A percentile compares a stretch with the other conserved stretches of the same genome.
Conservation (phyloP, 345 rosid species). For the Erysimum cheiranthoides region DNA sequence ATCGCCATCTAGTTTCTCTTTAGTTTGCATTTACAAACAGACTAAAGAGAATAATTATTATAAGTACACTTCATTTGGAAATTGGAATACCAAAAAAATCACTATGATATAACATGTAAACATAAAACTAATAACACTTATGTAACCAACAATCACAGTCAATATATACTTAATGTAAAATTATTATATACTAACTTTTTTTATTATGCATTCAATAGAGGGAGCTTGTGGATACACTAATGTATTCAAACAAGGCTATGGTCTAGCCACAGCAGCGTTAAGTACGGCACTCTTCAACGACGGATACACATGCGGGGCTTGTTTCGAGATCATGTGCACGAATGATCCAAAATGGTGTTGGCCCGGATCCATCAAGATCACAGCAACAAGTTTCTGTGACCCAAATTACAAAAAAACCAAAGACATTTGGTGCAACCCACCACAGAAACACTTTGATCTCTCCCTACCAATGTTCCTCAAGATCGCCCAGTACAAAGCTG, state of each 20-base stretch:
- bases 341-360: conserved; percentile 38
- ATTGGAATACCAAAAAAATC: no score
- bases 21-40: no score
- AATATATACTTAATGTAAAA: no score
- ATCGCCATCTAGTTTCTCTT: not conserved
- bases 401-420: conserved; percentile 45
- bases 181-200: not conserved
- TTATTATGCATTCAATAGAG: not conserved
- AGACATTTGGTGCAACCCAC: conserved; percentile 60
- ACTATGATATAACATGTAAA: no score
- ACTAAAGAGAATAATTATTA: no score
- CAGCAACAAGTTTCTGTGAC: conserved; percentile 71
- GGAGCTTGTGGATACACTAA: conserved; percentile 48
- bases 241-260: conserved; percentile 56
- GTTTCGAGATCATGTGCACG: conserved; percentile 24
- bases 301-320: conserved; percentile 39
- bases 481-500: conserved; percentile 48
- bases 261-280: conserved; percentile 57
- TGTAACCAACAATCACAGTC: no score
- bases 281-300: conserved; percentile 50
- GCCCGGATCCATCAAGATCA: conserved; percentile 29
- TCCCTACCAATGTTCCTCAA: conserved; percentile 53
- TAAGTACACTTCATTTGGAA: no score
- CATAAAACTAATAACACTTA: no score
- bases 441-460: conserved; percentile 59